Evolutionary conservation across 176 grass and related monocot species (phyloP).

Genomic region (Bothriochloa decipiens): DNA sequence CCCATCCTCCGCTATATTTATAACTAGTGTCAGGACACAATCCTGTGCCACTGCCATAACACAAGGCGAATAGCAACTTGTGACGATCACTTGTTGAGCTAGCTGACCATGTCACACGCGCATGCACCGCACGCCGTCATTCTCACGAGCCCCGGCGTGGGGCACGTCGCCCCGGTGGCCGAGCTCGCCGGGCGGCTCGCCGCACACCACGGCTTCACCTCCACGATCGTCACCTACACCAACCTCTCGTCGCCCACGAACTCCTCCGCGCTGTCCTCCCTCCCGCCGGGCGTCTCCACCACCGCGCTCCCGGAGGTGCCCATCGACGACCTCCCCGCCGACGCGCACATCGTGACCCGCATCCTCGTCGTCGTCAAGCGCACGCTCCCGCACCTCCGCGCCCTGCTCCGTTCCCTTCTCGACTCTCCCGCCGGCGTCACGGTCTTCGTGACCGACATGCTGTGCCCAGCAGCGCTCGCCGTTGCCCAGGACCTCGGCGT

Average conservation of each 20-base stretch:
- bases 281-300: slow-evolving; percentile 29
- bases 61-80: neutral
- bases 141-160: slow-evolving; percentile 45
- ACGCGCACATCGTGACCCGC: neutral
- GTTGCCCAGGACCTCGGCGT: slow-evolving; percentile 35
- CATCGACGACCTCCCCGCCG: slow-evolving; percentile 51
- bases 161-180: slow-evolving; percentile 46
- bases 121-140: neutral
- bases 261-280: slow-evolving; percentile 24
- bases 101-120: neutral
- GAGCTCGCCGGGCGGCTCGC: slow-evolving; percentile 37
- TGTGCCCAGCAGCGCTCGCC: slow-evolving; percentile 34
- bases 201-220: slow-evolving; percentile 36
- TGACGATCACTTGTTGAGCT: neutral
- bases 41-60: neutral
- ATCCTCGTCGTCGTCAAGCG: neutral
- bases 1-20: too few relatives aligned
- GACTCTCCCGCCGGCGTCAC: neutral
- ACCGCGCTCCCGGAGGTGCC: slow-evolving; percentile 40
- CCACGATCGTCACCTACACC: slow-evolving; percentile 47
- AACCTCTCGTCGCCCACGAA: slow-evolving; percentile 42
- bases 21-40: neutral
- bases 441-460: slow-evolving; percentile 45
- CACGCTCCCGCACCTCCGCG: slow-evolving; percentile 18
- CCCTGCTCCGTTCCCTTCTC: slow-evolving; percentile 18